A percentile compares a stretch with the other conserved stretches of the same genome.
These are phyloP conservation scores for Ophiostoma angusticollis DNA, from an alignment of 2,329 filamentous ascomycete genomes.

Conservation along the genomic window DNA sequence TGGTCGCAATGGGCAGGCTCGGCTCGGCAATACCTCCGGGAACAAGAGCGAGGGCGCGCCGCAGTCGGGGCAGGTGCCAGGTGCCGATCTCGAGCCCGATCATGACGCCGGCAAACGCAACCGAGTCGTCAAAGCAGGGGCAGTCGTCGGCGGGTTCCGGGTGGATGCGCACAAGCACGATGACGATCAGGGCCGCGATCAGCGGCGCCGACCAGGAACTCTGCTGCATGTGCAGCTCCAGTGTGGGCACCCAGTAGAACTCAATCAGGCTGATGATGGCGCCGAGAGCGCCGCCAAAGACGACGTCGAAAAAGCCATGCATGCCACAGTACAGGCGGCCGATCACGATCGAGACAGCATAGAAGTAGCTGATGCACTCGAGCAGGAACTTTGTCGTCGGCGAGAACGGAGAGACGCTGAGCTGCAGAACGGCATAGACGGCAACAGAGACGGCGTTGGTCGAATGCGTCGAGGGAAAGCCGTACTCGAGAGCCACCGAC, in stretches of 20 bases:
- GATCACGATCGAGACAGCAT: constrained; percentile 77
- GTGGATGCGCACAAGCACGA: constrained; percentile 73
- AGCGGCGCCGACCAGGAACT: constrained; percentile 53
- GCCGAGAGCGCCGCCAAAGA: constrained; percentile 67
- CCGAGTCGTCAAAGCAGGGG: constrained; percentile 91
- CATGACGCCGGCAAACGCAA: constrained; percentile 81
- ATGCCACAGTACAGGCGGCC: constrained; percentile 95
- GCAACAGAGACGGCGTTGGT: constrained; percentile 94
- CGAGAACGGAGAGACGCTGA: constrained; percentile 52
- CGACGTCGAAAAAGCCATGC: constrained; percentile 91
- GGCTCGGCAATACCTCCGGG: constrained; percentile 54
- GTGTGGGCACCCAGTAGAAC: constrained; percentile 44
- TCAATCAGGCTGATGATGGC: constrained; percentile 48
- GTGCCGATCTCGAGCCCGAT: constrained; percentile 72
- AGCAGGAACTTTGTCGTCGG: constrained; percentile 47
- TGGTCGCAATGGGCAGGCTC: constrained; percentile 48
- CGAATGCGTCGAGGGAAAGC: constrained; percentile 92
- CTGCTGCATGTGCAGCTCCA: constrained; percentile 59
- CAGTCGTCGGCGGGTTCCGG: constrained; percentile 95
- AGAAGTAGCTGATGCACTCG: constrained; percentile 64
- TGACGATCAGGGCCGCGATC: constrained; percentile 50
- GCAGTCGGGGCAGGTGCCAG: constrained; percentile 63
- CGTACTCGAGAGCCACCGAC: constrained; percentile 87
- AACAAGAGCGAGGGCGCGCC: constrained; percentile 29
- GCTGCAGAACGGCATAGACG: constrained; percentile 57